phyloP scores from a whole-genome alignment of 305 asterid genomes.

The Andrographis paniculata region DNA sequence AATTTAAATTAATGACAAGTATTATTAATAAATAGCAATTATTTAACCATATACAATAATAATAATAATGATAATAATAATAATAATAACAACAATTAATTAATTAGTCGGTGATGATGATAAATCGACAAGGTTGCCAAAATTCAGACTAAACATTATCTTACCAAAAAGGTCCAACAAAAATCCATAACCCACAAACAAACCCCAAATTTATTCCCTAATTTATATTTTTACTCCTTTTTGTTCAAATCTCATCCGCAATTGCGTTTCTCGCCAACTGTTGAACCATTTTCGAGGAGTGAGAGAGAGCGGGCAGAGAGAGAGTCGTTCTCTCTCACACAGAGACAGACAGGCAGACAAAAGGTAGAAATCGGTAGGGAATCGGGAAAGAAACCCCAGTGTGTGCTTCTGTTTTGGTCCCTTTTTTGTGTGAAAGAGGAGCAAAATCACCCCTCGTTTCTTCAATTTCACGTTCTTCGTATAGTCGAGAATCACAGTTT shows the following conservation, averaged over 20 bases:
- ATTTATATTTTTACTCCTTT: background rate
- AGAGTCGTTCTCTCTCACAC: too few relatives aligned
- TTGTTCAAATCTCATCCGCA: slow-evolving; percentile 14
- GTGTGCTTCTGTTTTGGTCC: slow-evolving; percentile 15
- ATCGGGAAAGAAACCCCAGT: slow-evolving; percentile 9
- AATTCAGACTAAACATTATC: too few relatives aligned
- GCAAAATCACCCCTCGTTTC: background rate
- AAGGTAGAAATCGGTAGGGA: background rate
- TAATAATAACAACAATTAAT: too few relatives aligned
- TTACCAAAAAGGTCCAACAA: slow-evolving; percentile 28
- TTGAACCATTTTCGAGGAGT: slow-evolving; percentile 14
- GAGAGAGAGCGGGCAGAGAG: slow-evolving; percentile 1
- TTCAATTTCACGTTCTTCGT: too few relatives aligned
- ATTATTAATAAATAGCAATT: too few relatives aligned
- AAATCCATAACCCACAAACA: slow-evolving; percentile 20
- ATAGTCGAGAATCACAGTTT: too few relatives aligned
- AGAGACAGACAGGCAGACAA: too few relatives aligned
- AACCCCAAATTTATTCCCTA: slow-evolving; percentile 20
- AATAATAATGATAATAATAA: too few relatives aligned
- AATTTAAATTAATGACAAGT: too few relatives aligned
- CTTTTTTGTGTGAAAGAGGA: slow-evolving; percentile 4
- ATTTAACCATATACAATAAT: too few relatives aligned
- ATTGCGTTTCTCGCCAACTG: slow-evolving; percentile 16
- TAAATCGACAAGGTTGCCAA: too few relatives aligned
- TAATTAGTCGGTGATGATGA: too few relatives aligned